Evolutionary conservation across 73 alveolate species (phyloP).

Genomic region (Halteria grandinella): DNA sequence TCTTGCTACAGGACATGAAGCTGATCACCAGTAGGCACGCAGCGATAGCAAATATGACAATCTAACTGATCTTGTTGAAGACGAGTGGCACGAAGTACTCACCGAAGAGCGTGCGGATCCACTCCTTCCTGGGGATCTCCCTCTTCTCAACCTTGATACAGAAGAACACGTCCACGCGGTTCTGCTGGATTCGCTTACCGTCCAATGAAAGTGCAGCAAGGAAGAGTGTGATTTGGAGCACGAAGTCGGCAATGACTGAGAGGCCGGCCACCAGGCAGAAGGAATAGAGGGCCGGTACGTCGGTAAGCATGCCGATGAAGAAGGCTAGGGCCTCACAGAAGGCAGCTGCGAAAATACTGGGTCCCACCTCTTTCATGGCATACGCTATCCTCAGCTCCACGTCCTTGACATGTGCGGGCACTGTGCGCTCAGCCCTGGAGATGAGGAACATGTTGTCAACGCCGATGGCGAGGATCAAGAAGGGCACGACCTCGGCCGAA

Average conservation of each 20-base stretch:
- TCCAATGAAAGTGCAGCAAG: constrained; percentile 87
- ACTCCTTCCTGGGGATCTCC: constrained; percentile 76
- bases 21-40: constrained; percentile 65
- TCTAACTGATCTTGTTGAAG: constrained; percentile 61
- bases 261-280: constrained; percentile 94
- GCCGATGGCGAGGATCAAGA: constrained; percentile 93
- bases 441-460: constrained; percentile 97
- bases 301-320: constrained; percentile 90
- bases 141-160: constrained; percentile 71
- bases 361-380: constrained; percentile 91
- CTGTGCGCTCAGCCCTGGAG: constrained; percentile 82
- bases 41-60: constrained; percentile 60
- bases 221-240: constrained; percentile 88
- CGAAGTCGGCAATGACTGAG: constrained; percentile 88
- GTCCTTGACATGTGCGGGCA: constrained; percentile 59
- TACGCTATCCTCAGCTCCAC: constrained; percentile 77
- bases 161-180: constrained; percentile 82
- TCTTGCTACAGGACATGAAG: constrained; percentile 61
- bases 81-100: constrained; percentile 78
- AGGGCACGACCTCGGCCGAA: constrained; percentile 94
- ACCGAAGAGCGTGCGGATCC: constrained; percentile 71
- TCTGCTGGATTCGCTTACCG: constrained; percentile 81
- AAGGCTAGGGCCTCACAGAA: constrained; percentile 94
- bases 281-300: constrained; percentile 89
- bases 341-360: constrained; percentile 93